Base-by-base conservation (phyloP, 495 filamentous ascomycete species). In the Lophiotrema nucula region DNA sequence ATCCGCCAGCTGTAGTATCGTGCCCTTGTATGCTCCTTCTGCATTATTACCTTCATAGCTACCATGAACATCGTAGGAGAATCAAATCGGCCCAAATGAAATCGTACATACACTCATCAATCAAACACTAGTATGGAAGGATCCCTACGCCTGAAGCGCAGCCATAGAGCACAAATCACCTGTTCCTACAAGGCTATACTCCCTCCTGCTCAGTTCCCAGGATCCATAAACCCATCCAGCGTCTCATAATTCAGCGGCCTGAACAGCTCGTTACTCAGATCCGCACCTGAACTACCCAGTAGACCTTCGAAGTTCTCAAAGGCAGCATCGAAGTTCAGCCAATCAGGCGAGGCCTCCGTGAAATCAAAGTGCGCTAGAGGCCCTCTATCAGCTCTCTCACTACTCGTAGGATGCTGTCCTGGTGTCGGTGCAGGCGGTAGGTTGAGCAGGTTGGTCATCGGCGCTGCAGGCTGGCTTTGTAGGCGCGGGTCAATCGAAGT, bases 241-340 rank as follows among this genome's bases (percentile, higher is more conserved):
- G 22, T 33, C 8, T 67, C 59, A 46, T 67, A 67, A 27, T 56
- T 67, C 25, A 67, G 53, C n/a, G 64, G 59, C 39, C 49, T 52
- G 16, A 67, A 67, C 33, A 67, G 39, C 51, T 67, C 64, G 35
- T 67, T 67, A 28, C 46, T 54, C 48, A 67, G 37, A 48, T 67
- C 64, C 12, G 64, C 64, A 21, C 64, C 64, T 2, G 56, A 58
- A 35, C 65, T 65, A 3, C 65, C 65, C n/a, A 68, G 38, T 19
- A 68, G 42, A 15, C 55, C 53, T 39, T 68, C 65, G 31, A 68
- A 61, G 42, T 68, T 68, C 45, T 68, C 65, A 49, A 68, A 68
- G 6, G 62, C 61, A 12, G 50, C 53, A 25, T 67, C 65, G 26
- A 65, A 65, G 33, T 62, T 68, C 26, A 68, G 31, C 65, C 65